Percentiles rank a stretch among this genome's conserved stretches.
Conservation (phyloP, 805 yeast species). For the Wickerhamomyces chaumierensis region DNA sequence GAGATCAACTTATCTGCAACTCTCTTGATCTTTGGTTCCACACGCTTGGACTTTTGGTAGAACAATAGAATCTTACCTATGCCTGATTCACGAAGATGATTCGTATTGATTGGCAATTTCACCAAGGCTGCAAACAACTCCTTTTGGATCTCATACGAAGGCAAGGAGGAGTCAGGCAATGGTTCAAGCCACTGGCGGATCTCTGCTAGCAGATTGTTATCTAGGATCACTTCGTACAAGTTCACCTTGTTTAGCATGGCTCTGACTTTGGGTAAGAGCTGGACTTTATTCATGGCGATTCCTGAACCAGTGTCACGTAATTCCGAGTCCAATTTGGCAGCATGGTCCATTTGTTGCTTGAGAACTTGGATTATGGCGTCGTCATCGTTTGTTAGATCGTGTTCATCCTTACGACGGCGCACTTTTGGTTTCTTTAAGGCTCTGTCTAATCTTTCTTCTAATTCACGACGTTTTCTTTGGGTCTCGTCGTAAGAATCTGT, state of each 20-base stretch:
- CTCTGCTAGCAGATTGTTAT: conserved; percentile 86
- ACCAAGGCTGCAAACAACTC: conserved; percentile 66
- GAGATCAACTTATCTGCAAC: conserved; percentile 86
- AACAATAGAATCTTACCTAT: conserved; percentile 89
- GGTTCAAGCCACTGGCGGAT: conserved; percentile 97
- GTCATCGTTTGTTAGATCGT: conserved; percentile 88
- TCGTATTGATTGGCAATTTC: conserved; percentile 85
- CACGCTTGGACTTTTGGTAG: conserved; percentile 82
- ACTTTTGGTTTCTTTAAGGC: conserved; percentile 57
- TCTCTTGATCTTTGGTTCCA: conserved; percentile 78
- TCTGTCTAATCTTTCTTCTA: conserved; percentile 74
- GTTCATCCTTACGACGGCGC: conserved; percentile 70
- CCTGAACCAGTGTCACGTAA: conserved; percentile 32
- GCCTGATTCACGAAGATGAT: conserved; percentile 89
- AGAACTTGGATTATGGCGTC: conserved; percentile 79
- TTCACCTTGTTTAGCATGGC: conserved; percentile 69
- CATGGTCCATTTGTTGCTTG: conserved; percentile 82
- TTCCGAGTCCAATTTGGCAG: conserved; percentile 67
- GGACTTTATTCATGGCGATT: conserved; percentile 53
- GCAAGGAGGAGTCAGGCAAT: conserved; percentile 92
- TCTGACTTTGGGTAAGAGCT: conserved; percentile 69
- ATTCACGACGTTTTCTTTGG: conserved; percentile 50
- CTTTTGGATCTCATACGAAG: conserved; percentile 94
- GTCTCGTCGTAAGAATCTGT: conserved; percentile 15
- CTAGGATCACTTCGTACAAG: conserved; percentile 84